Conservation (phyloP, 2,329 filamentous ascomycete genomes). For the Dactylonectria macrodidyma region DNA sequence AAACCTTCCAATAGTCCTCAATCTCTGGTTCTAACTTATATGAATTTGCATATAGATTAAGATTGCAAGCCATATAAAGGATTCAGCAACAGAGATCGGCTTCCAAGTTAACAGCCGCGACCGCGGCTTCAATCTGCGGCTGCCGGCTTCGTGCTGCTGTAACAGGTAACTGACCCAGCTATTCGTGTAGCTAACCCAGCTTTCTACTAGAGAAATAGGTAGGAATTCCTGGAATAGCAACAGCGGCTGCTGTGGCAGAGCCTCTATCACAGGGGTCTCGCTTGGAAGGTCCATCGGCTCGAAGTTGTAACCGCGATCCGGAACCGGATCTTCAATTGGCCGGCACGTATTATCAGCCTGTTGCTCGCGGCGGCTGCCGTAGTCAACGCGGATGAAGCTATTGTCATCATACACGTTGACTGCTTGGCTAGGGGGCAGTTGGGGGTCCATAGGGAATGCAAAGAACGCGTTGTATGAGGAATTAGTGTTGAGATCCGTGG, state of each 20-base stretch:
- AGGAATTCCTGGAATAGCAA: conserved; percentile 25
- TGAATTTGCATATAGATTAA: conserved; percentile 30
- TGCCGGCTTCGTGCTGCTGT: background rate
- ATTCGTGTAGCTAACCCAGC: conserved; percentile 21
- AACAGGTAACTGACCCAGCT: conserved; percentile 7
- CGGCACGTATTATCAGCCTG: conserved; percentile 9
- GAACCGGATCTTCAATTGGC: conserved; percentile 5
- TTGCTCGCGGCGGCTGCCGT: conserved; percentile 8
- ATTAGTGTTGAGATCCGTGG: too few relatives aligned
- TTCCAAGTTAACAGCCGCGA: conserved; percentile 14
- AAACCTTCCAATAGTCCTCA: conserved; percentile 24
- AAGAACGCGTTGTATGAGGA: conserved; percentile 9
- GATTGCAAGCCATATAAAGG: conserved; percentile 27
- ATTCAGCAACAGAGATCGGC: conserved; percentile 18
- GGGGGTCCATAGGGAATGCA: conserved; percentile 10
- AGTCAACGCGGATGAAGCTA: conserved; percentile 10
- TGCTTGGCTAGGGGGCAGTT: conserved; percentile 9
- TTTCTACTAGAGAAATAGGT: conserved; percentile 25
- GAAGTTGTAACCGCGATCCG: conserved; percentile 12
- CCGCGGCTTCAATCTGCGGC: background rate
- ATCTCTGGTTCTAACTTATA: conserved; percentile 20
- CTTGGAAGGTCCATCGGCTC: background rate
- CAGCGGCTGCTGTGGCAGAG: background rate
- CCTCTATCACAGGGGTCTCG: background rate
- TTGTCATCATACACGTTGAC: conserved; percentile 14